Evolutionary conservation across 2,329 filamentous ascomycete genomes (phyloP).

Genomic region (Leptographium galeiforme): DNA sequence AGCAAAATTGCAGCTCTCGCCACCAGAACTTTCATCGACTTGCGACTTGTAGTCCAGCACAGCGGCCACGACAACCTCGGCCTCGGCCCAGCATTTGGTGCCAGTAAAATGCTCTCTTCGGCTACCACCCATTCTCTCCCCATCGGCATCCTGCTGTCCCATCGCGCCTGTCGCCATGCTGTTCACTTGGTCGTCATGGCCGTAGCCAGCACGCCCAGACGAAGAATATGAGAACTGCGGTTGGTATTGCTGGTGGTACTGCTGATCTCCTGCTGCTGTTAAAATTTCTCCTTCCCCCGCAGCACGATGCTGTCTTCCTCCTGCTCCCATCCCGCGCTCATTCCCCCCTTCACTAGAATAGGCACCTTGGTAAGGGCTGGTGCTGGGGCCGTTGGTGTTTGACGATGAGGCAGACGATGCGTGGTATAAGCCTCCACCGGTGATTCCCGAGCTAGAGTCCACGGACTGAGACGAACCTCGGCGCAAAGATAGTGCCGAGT

Average conservation of each 20-base stretch:
- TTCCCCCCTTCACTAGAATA: background rate
- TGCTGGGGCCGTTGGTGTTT: background rate
- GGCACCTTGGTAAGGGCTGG: background rate
- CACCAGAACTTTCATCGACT: too few relatives aligned
- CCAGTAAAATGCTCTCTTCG: too few relatives aligned
- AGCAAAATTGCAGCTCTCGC: too few relatives aligned
- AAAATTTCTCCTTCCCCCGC: background rate
- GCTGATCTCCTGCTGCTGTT: background rate
- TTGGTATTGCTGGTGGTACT: slow-evolving; percentile 2
- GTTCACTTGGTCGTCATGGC: background rate
- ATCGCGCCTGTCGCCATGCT: background rate
- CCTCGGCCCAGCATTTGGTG: too few relatives aligned
- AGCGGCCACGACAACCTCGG: too few relatives aligned
- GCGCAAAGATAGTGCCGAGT: background rate
- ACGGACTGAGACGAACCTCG: background rate
- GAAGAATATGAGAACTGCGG: slow-evolving; percentile 1
- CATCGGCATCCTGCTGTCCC: background rate
- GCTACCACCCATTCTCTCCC: background rate
- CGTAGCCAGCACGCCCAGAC: background rate
- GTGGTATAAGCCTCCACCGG: background rate
- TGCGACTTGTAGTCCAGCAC: too few relatives aligned
- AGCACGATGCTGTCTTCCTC: background rate
- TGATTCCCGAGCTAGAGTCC: background rate
- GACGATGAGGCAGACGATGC: background rate
- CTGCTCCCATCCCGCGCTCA: background rate